Percentiles rank a stretch among this genome's conserved stretches.
Evolutionary conservation across 73 alveolate species (phyloP).

Genomic region (Tetrahymena borealis): DNA sequence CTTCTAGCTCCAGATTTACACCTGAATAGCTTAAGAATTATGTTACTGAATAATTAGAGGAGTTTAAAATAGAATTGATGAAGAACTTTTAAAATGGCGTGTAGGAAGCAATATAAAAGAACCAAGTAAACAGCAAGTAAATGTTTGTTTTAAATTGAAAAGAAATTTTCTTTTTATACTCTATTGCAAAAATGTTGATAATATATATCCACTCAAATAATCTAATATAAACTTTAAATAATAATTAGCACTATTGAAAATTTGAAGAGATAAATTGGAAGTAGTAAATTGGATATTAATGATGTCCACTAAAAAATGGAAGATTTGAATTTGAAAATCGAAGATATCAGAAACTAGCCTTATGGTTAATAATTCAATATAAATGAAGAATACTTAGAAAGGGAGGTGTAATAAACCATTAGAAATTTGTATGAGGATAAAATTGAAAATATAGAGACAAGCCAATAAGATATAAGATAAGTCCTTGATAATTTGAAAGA

Average conservation of each 20-base stretch:
- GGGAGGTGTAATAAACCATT: background rate
- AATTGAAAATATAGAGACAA: background rate
- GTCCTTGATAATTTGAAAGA: background rate
- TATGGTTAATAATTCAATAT: background rate
- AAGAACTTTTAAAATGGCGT: background rate
- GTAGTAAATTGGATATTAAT: background rate
- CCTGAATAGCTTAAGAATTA: background rate
- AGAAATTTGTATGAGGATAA: background rate
- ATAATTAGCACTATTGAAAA: background rate
- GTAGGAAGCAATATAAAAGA: background rate
- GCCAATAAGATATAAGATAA: background rate
- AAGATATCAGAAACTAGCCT: background rate
- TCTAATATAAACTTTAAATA: background rate
- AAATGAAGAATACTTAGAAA: background rate
- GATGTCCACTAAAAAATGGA: background rate
- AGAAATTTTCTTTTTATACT: background rate
- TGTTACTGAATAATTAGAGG: background rate
- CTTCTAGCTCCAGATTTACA: background rate
- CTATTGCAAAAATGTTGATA: background rate
- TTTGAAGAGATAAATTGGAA: background rate
- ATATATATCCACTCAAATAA: no score
- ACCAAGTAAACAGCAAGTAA: background rate
- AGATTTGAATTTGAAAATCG: background rate
- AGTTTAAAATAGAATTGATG: background rate
- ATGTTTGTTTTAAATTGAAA: no score